Percentiles rank a stretch among this genome's conserved stretches.
Evolutionary conservation across 805 yeast genomes (phyloP).

Genomic region (Pichia eremophila): DNA sequence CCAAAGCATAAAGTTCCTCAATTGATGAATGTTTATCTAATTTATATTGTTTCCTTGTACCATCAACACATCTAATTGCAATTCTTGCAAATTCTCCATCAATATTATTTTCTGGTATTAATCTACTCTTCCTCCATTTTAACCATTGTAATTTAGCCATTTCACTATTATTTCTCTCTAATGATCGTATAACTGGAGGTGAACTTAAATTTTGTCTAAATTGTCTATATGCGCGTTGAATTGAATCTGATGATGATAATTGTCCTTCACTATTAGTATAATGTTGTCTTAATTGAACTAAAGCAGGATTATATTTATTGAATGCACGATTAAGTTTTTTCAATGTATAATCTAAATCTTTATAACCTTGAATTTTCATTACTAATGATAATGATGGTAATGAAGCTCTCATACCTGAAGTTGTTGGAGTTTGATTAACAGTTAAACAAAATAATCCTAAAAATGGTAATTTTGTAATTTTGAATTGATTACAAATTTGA

Average conservation of each 20-base stretch:
- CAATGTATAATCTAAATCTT: slow-evolving; percentile 27
- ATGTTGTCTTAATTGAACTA: slow-evolving; percentile 35
- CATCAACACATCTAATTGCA: slow-evolving; percentile 59
- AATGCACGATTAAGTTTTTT: slow-evolving; percentile 28
- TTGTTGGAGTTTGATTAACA: slow-evolving; percentile 42
- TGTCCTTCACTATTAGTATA: background rate
- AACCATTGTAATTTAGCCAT: slow-evolving; percentile 30
- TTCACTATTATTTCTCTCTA: slow-evolving; percentile 21
- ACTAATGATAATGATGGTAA: slow-evolving; percentile 53
- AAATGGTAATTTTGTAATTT: slow-evolving; percentile 72
- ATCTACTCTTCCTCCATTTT: slow-evolving; percentile 33
- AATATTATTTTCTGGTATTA: slow-evolving; percentile 13
- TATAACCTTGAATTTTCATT: slow-evolving; percentile 55
- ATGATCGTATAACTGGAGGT: slow-evolving; percentile 48
- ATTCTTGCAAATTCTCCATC: slow-evolving; percentile 41
- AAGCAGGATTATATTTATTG: slow-evolving; percentile 50
- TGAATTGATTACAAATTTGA: slow-evolving; percentile 69
- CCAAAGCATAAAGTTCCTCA: slow-evolving; percentile 63
- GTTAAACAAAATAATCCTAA: slow-evolving; percentile 68
- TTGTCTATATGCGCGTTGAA: slow-evolving; percentile 47
- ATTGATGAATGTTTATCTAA: slow-evolving; percentile 38
- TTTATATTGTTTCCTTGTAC: slow-evolving; percentile 46
- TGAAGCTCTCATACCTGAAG: slow-evolving; percentile 44
- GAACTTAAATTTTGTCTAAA: background rate
- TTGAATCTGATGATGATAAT: slow-evolving; percentile 17